A percentile compares a stretch with the other conserved stretches of the same genome.
Evolutionary conservation across 2,329 filamentous ascomycete genomes (phyloP).

Genomic region (Sporothrix inflata): DNA sequence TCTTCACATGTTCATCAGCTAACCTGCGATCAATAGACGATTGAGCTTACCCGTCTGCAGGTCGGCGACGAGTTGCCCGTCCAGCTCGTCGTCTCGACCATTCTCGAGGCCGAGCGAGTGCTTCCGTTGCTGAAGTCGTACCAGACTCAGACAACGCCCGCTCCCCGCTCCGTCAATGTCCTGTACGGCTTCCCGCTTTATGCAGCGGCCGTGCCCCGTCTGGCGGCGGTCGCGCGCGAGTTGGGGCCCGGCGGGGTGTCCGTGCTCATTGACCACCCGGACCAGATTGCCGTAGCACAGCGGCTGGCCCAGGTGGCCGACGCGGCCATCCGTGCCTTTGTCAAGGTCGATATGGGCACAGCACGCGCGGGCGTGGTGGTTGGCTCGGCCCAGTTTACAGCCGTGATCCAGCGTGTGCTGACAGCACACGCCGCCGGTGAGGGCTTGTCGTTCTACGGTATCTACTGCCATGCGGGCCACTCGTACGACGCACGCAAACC

Average conservation of each 20-base stretch:
- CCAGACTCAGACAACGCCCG: constrained; percentile 52
- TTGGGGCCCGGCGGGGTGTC: constrained; percentile 62
- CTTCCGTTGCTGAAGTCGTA: constrained; percentile 63
- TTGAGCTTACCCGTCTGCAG: constrained; percentile 35
- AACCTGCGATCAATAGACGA: constrained; percentile 35
- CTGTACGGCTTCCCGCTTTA: constrained; percentile 74
- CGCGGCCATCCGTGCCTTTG: constrained; percentile 57
- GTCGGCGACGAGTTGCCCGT: constrained; percentile 42
- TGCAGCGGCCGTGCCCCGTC: constrained; percentile 61
- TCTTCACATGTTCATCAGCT: background rate
- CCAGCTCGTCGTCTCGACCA: constrained; percentile 72
- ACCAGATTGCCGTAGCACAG: constrained; percentile 56
- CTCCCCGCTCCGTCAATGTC: constrained; percentile 61
- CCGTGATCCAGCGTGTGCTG: constrained; percentile 52
- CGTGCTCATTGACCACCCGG: constrained; percentile 70
- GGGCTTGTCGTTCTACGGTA: constrained; percentile 56
- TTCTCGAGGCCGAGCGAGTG: constrained; percentile 73
- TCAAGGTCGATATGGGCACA: constrained; percentile 77
- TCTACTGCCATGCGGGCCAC: constrained; percentile 75
- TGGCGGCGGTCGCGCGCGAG: constrained; percentile 57
- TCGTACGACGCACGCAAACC: constrained; percentile 66
- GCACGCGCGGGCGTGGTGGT: constrained; percentile 69
- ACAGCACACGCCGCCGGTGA: constrained; percentile 40
- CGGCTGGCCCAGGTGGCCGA: constrained; percentile 31
- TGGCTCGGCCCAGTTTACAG: constrained; percentile 49